These are phyloP conservation scores for Rosa hybrid DNA, from an alignment of 331 rosid species.

Conservation along the genomic window DNA sequence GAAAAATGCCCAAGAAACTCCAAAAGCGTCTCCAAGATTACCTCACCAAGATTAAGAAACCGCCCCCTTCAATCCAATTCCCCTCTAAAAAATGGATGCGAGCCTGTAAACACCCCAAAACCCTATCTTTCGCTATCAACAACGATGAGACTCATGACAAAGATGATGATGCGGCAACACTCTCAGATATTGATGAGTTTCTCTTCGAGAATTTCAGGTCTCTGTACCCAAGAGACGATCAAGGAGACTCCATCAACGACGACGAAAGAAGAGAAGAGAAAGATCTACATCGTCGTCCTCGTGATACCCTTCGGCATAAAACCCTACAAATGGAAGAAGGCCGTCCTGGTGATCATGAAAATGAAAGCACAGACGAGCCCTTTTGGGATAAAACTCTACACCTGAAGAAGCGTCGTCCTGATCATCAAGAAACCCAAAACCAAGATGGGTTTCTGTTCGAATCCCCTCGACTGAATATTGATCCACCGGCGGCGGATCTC, in stretches of 20 bases:
- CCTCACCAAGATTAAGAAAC: slow-evolving; percentile 52
- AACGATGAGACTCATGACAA: background rate
- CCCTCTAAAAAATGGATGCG: slow-evolving; percentile 62
- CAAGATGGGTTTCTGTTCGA: slow-evolving; percentile 29
- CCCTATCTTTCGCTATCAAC: slow-evolving; percentile 53
- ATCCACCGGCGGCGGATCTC: slow-evolving; percentile 34
- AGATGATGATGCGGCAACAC: slow-evolving; percentile 53
- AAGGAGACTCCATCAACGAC: background rate
- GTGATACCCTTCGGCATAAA: background rate
- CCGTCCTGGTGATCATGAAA: background rate
- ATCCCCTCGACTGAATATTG: slow-evolving; percentile 32
- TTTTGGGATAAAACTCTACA: slow-evolving; percentile 5
- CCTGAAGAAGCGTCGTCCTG: background rate
- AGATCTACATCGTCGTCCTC: background rate
- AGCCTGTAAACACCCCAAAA: slow-evolving; percentile 59
- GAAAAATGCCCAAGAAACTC: slow-evolving; percentile 59
- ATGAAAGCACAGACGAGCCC: background rate
- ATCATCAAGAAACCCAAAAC: slow-evolving; percentile 12
- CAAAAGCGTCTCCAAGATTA: slow-evolving; percentile 47
- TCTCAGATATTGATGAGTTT: slow-evolving; percentile 66
- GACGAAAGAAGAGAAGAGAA: slow-evolving; percentile 10
- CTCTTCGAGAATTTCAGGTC: slow-evolving; percentile 80
- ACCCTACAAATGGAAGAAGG: background rate
- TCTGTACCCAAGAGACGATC: slow-evolving; percentile 41
- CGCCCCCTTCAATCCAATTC: slow-evolving; percentile 28